These are phyloP conservation scores for Rhynchospora pubera DNA, from an alignment of 176 grass and related monocot genomes.

Conservation along the genomic window DNA sequence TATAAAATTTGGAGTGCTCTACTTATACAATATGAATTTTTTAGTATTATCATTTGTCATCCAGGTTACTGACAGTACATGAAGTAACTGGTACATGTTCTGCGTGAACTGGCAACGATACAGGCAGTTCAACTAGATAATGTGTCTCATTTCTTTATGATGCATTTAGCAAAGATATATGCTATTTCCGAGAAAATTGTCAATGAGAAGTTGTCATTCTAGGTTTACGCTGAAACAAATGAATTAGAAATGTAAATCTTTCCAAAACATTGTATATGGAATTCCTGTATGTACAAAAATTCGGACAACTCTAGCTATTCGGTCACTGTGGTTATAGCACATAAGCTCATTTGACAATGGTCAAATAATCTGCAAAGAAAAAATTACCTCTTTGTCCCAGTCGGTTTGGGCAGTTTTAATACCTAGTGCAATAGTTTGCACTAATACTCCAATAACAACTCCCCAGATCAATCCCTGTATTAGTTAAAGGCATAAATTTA, in stretches of 20 bases:
- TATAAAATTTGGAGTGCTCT: neutral
- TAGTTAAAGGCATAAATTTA: neutral
- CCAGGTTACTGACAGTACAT: neutral
- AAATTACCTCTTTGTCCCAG: slow-evolving; percentile 8
- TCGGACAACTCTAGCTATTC: neutral
- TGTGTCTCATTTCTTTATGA: neutral
- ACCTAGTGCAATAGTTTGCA: neutral
- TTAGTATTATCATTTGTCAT: neutral
- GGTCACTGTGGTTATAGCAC: neutral
- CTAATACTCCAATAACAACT: neutral
- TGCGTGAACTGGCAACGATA: neutral
- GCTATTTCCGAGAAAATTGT: neutral
- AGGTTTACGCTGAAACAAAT: neutral
- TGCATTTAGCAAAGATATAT: neutral
- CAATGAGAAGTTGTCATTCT: neutral
- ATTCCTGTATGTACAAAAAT: neutral
- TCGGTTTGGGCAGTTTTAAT: neutral
- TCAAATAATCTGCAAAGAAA: neutral
- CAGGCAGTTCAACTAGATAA: neutral
- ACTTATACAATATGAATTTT: neutral
- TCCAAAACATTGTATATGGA: neutral
- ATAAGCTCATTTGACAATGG: neutral
- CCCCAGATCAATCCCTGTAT: neutral
- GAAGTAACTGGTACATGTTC: neutral
- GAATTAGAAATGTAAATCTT: neutral